A percentile compares a stretch with the other conserved stretches of the same genome.
Evolutionary conservation across 495 filamentous ascomycete genomes (phyloP).

Genomic region (Penicillium soppii): DNA sequence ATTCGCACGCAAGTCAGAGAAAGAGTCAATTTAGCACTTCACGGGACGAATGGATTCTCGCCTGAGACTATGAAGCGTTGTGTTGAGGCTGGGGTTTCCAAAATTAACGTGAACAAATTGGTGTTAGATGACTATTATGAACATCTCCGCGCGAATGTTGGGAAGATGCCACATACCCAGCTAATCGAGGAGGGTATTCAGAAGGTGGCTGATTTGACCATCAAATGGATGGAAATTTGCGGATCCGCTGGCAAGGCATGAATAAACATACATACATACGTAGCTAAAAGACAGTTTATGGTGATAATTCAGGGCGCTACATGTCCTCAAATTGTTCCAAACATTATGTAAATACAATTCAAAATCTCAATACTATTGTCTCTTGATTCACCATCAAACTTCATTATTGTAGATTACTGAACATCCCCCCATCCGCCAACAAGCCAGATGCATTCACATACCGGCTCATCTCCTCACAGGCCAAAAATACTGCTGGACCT

Average conservation of each 20-base stretch:
- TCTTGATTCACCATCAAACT: too few relatives aligned
- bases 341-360: too few relatives aligned
- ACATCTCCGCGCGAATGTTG: constrained; percentile 16
- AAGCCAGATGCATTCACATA: constrained; percentile 27
- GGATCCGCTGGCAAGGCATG: constrained; percentile 24
- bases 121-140: constrained; percentile 48
- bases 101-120: constrained; percentile 71
- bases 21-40: constrained; percentile 60
- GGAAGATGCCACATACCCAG: constrained; percentile 24
- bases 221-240: constrained; percentile 24
- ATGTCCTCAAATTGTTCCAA: too few relatives aligned
- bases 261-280: too few relatives aligned
- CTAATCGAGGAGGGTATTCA: constrained; percentile 26
- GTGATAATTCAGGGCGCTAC: too few relatives aligned
- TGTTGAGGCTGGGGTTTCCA: constrained; percentile 61
- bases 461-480: constrained; percentile 28
- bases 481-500: constrained; percentile 31
- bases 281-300: too few relatives aligned
- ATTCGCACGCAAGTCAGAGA: constrained; percentile 28
- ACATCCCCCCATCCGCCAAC: constrained; percentile 28
- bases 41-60: constrained; percentile 67
- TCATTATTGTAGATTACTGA: constrained; percentile 25
- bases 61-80: constrained; percentile 56
- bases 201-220: constrained; percentile 21
- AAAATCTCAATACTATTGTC: too few relatives aligned